A percentile compares a stretch with the other conserved stretches of the same genome.
Conservation (phyloP, 2,329 filamentous ascomycete species). For the Lecanicillium sp. region DNA sequence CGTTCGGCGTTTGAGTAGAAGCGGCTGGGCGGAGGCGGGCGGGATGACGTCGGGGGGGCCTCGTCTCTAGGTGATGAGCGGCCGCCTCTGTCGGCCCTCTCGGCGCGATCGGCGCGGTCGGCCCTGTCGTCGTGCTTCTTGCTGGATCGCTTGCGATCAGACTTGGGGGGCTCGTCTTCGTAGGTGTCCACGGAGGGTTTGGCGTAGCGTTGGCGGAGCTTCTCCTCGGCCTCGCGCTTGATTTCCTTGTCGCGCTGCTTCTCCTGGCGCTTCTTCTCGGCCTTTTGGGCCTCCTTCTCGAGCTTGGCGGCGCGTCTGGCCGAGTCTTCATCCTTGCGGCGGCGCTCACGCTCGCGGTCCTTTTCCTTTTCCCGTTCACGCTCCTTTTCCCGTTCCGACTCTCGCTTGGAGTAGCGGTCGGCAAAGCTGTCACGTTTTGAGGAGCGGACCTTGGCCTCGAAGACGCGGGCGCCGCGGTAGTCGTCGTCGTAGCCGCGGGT, state of each 20-base stretch:
- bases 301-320: constrained; percentile 25
- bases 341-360: constrained; percentile 19
- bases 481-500: constrained; percentile 41
- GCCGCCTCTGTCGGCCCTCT: neutral
- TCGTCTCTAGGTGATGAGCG: constrained; percentile 12
- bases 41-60: constrained; percentile 10
- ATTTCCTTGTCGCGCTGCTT: constrained; percentile 34
- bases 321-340: constrained; percentile 6
- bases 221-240: constrained; percentile 32
- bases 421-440: constrained; percentile 44
- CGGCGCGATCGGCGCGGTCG: neutral
- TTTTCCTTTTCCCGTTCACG: constrained; percentile 27
- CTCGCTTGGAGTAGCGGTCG: constrained; percentile 39
- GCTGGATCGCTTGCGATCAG: constrained; percentile 34
- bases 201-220: constrained; percentile 22
- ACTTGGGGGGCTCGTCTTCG: constrained; percentile 27
- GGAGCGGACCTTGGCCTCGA: constrained; percentile 35
- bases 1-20: constrained; percentile 11
- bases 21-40: neutral
- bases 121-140: constrained; percentile 30
- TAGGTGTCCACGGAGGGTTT: constrained; percentile 30
- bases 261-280: constrained; percentile 29
- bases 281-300: constrained; percentile 27
- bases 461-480: constrained; percentile 31
- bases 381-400: constrained; percentile 35